These are phyloP conservation scores for Raffaelea arxii DNA, from an alignment of 2,329 filamentous ascomycete species.

Conservation along the genomic window DNA sequence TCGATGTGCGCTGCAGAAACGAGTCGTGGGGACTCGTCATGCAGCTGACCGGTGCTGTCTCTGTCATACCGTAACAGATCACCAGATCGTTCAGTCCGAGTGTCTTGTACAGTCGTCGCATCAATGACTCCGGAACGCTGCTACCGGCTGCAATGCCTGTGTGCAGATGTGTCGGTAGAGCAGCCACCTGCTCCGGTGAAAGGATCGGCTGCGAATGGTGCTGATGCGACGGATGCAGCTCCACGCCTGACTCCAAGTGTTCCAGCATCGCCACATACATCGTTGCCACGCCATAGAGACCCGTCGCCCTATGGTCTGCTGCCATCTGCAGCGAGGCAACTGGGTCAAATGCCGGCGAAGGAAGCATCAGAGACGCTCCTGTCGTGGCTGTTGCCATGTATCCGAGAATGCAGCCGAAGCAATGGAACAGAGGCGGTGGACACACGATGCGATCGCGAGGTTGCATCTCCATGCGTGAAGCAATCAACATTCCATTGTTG, in stretches of 20 bases:
- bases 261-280: constrained; percentile 91
- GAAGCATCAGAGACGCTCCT: constrained; percentile 74
- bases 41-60: constrained; percentile 66
- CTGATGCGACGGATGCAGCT: background rate
- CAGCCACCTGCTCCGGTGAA: constrained; percentile 9
- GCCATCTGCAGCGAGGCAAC: constrained; percentile 54
- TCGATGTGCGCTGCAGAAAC: constrained; percentile 59
- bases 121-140: constrained; percentile 73
- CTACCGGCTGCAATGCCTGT: constrained; percentile 91
- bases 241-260: constrained; percentile 16
- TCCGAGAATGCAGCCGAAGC: constrained; percentile 86
- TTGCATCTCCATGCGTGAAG: constrained; percentile 71
- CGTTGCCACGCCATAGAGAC: constrained; percentile 81
- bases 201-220: constrained; percentile 6
- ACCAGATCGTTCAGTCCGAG: constrained; percentile 76
- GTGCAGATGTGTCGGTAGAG: constrained; percentile 38
- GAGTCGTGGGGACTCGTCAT: constrained; percentile 79
- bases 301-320: constrained; percentile 44
- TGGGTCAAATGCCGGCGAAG: constrained; percentile 79
- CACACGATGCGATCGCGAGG: constrained; percentile 69
- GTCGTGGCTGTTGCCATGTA: constrained; percentile 88
- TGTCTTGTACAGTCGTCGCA: constrained; percentile 61
- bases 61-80: constrained; percentile 96
- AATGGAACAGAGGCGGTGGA: constrained; percentile 79
- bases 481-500: constrained; percentile 85